Evolutionary conservation across 2,329 filamentous ascomycete genomes (phyloP), one percentile per base, ranked within the genome.

Genomic region (Paraphoma chrysanthemicola): DNA sequence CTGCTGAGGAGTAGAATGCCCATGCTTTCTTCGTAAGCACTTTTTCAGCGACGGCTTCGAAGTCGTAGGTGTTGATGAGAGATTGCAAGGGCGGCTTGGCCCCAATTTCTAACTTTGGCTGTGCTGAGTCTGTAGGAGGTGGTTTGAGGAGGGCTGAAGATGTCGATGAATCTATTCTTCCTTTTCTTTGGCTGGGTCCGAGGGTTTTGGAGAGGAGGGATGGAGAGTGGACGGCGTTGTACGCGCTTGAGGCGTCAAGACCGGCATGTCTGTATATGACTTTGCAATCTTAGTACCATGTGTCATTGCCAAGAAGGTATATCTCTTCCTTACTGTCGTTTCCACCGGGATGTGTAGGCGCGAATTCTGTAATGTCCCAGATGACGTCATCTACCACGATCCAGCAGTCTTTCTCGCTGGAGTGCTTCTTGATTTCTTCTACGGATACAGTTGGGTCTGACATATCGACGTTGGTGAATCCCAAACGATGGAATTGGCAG

Each of bases 321-420:
- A 14, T 14, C 31, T 28, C n/a, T 2, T 23, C 41, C 62, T 23
- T 50, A 63, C 62, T 54, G 10, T 63, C 57, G 16, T 82, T 73
- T 11, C 85, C 85, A 6, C 86, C 85, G 10, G 85, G 85, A 71
- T 88, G 85, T 41, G 83, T 77, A 6, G 82, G 81, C 2, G 85
- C 79, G 67, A 90, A 90, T 8, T 84, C 80, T 7, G 85, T 87
- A 31, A 90, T 74, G 69, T 90, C 85, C 78, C 87, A 90, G 5
- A 90, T 85, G 59, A 84, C 82, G 44, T 83, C 82, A 68, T 90
- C 83, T 8, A 90, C 82, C 1, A 89, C 86, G 44, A 90, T 83
- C 88, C 88, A 91, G 62, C 76, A 78, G n/a, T 57, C 54, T 23
- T 67, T 54, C 43, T 53, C 53, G 29, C 18, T 23, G 16, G 33